These are phyloP conservation scores for Bretschneidera sinensis DNA, from an alignment of 345 rosid genomes.

Conservation along the genomic window DNA sequence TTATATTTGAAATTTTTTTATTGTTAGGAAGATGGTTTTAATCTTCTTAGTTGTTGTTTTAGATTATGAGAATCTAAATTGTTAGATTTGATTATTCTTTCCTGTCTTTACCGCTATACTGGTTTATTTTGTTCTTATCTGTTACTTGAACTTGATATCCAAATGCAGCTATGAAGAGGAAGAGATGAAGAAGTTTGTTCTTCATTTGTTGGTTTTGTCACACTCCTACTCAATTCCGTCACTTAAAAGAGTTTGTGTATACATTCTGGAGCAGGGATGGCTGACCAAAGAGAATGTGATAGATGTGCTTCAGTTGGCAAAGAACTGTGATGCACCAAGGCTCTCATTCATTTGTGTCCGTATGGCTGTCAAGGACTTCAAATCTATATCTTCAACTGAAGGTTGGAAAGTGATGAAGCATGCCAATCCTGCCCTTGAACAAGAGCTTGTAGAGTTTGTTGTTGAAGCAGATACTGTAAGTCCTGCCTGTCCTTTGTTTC, in stretches of 20 bases:
- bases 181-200: conserved; percentile 59
- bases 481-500: no score
- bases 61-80: no score
- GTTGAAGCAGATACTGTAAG: conserved; percentile 72
- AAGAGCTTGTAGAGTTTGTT: conserved; percentile 63
- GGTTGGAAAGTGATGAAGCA: conserved; percentile 83
- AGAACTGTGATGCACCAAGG: conserved; percentile 62
- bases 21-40: no score
- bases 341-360: conserved; percentile 55
- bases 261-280: conserved; percentile 49
- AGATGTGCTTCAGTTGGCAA: conserved; percentile 76
- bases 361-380: conserved; percentile 67
- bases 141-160: neutral
- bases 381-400: conserved; percentile 62
- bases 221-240: conserved; percentile 63
- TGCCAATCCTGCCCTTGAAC: conserved; percentile 66
- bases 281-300: conserved; percentile 69
- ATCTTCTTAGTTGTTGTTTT: no score
- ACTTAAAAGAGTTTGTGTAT: conserved; percentile 57
- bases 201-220: conserved; percentile 74
- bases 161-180: conserved; percentile 72
- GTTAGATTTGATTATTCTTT: no score
- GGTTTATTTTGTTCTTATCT: no score
- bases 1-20: no score
- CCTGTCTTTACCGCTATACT: no score